Percentiles rank a stretch among this genome's conserved stretches.
Conservation (phyloP, 192 early-diverging fungal species). For the Coemansia sp. region DNA sequence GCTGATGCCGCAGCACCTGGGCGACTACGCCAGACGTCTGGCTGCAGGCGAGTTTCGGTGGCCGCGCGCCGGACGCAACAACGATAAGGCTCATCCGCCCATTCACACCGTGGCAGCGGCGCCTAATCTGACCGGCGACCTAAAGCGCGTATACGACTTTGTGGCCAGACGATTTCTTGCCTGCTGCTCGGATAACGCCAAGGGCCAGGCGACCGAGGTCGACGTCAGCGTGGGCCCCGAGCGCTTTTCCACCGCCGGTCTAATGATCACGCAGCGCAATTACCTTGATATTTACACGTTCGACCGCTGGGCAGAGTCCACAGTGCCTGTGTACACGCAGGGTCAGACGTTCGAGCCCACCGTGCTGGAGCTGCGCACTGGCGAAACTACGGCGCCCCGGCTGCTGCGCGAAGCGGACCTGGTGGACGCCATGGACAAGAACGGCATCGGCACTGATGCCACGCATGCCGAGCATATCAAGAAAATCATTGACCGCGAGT, state of each 20-base stretch:
- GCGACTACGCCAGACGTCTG: conserved; percentile 55
- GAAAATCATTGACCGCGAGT: conserved; percentile 85
- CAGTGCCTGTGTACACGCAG: conserved; percentile 67
- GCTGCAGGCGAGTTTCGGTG: conserved; percentile 62
- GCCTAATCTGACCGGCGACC: conserved; percentile 60
- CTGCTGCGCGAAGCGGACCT: conserved; percentile 84
- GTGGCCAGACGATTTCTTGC: conserved; percentile 86
- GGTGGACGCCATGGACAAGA: conserved; percentile 87
- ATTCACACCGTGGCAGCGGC: conserved; percentile 82
- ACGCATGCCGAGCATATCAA: conserved; percentile 96
- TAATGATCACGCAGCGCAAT: conserved; percentile 78
- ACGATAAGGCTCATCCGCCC: conserved; percentile 97
- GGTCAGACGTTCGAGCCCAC: conserved; percentile 71
- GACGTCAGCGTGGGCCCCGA: conserved; percentile 70
- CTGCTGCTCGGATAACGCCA: conserved; percentile 87
- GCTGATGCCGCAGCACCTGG: conserved; percentile 20
- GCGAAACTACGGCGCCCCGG: conserved; percentile 67
- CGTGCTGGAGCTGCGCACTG: conserved; percentile 61
- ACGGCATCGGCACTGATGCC: conserved; percentile 96
- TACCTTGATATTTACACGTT: conserved; percentile 92
- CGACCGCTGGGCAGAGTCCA: conserved; percentile 79
- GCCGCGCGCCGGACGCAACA: conserved; percentile 80
- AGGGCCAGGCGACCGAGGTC: conserved; percentile 79
- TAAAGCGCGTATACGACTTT: conserved; percentile 80
- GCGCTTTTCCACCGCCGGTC: conserved; percentile 65